These are phyloP conservation scores for Sphaerulina populicola DNA, from an alignment of 2,329 filamentous ascomycete genomes.

Conservation along the genomic window DNA sequence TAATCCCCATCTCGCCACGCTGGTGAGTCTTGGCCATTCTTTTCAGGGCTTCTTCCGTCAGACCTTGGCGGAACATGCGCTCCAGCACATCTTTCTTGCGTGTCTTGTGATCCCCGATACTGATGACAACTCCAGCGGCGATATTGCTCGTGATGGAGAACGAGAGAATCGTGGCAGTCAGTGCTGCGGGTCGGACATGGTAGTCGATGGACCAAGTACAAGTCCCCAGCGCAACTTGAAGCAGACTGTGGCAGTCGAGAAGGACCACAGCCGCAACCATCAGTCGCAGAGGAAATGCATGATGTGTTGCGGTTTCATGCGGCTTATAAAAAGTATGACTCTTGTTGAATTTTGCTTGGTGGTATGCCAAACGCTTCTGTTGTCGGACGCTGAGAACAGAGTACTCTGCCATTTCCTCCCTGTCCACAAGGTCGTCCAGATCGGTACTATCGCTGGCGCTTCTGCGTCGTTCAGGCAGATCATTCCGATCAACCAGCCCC, in stretches of 20 bases:
- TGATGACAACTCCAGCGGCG: constrained; percentile 66
- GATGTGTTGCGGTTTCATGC: constrained; percentile 73
- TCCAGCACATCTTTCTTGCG: constrained; percentile 81
- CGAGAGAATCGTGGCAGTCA: constrained; percentile 74
- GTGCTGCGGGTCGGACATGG: constrained; percentile 56
- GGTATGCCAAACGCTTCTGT: constrained; percentile 62
- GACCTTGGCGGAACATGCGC: constrained; percentile 64
- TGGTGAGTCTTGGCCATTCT: constrained; percentile 32
- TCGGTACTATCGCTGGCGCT: constrained; percentile 20
- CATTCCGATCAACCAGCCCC: constrained; percentile 58
- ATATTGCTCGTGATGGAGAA: constrained; percentile 72
- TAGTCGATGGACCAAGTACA: constrained; percentile 74
- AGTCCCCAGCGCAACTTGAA: constrained; percentile 71
- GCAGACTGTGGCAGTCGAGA: constrained; percentile 67
- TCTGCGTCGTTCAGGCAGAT: constrained; percentile 47
- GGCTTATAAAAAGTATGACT: constrained; percentile 86
- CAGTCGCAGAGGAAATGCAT: constrained; percentile 65
- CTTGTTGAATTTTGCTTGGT: constrained; percentile 70
- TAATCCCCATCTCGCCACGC: constrained; percentile 16
- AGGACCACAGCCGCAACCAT: constrained; percentile 71
- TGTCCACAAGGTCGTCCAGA: constrained; percentile 36
- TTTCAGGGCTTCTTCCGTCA: constrained; percentile 59
- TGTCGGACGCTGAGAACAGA: constrained; percentile 58
- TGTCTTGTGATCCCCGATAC: constrained; percentile 64
- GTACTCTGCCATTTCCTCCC: constrained; percentile 44